Base-by-base conservation (phyloP, 1,284 basidiomycete genomes). In the Sporisorium exsertum region DNA sequence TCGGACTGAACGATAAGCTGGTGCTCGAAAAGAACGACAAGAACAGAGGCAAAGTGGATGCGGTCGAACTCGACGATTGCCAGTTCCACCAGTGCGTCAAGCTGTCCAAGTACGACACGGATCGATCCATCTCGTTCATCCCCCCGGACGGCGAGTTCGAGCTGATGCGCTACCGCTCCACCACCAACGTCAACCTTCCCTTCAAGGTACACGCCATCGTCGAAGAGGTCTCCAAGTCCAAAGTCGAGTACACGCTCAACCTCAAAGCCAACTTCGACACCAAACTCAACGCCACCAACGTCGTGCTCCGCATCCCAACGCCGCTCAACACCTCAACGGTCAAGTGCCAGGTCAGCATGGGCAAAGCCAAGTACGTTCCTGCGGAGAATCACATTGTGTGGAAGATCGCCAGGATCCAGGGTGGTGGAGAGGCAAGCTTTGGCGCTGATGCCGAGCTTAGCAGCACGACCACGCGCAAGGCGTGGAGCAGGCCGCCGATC, bases 101-200 rank as follows among this genome's bases (percentile, higher is more conserved):
- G 66, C 87, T 99, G 45, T 92, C 92, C 77, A 95, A 95, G 86
- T 98, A 97, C 86, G 95, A 98, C 84, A 91, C 92, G 16, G 92
- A 92, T 72, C 89, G 96, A 46, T 94, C 93, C 4, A 98, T 99
- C 87, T 94, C 92, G 80, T 99, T 99, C 86, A 92, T 99, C 52
- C 97, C 97, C 1, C 97, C 97, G 1, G 97, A 99, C 83, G 97
- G 97, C 45, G 97, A 99, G 86, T 99, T 99, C 83, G 97, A 99
- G 86, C 88, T 99, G 45, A 99, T 99, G 97, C 90, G 91, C 79
- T 99, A 99, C 85, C 93, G 97, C 24, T 92, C 94, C 12, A 98
- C 96, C 0, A 91, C 92, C 18, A 97, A 98, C 85, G 92, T 99
- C 83, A 97, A 97, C 86, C 88, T 99, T 7, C 97, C 97, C 0